Evolutionary conservation across 176 grass and related monocot species (phyloP), one percentile per base, ranked within the genome.

Genomic region (Chloris gayana): DNA sequence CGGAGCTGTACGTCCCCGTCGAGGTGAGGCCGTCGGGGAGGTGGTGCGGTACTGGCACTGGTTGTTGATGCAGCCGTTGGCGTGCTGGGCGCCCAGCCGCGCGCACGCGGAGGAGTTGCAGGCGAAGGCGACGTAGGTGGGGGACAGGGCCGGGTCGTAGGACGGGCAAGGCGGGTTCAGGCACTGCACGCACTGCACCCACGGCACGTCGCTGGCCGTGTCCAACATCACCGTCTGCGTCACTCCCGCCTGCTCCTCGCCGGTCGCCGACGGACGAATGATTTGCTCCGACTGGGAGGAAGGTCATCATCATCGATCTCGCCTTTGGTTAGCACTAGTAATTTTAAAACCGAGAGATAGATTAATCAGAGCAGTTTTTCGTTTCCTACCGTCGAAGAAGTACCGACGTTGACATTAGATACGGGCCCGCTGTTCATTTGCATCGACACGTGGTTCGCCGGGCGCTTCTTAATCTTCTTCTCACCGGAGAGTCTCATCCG

Each of bases 131-230:
- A n/a, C 56, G 22, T 24, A 58, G 8, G 56, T 25, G 22, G 7
- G 2, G 22, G 56, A 58, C 56, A 2, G 0, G 22, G 56, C 8
- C 2, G 56, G 56, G n/a, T 58, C 56, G 56, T 58, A 58, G n/a
- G 22, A 58, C 22, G 56, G 22, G 21, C 1, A 25, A 22, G 22
- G 56, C 6, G 56, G n/a, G 56, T 15, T 5, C 15, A 4, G 49
- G 49, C 49, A 51, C 3, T 4, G 49, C 17, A 19, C 13, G 76
- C 87, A 89, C 41, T 85, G 82, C 69, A 89, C 84, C 87, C 87
- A 89, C 2, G 87, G 74, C 37, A 89, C 82, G 49, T 89, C 87
- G 73, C 87, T 89, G 64, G 82, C 82, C 6, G 87, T 89, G 87
- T 89, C 87, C 26, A 89, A 69, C 54, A 81, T 3, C 32, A 89